Base-by-base conservation (phyloP, 768 basidiomycete species). In the Lactifluus pinguis region DNA sequence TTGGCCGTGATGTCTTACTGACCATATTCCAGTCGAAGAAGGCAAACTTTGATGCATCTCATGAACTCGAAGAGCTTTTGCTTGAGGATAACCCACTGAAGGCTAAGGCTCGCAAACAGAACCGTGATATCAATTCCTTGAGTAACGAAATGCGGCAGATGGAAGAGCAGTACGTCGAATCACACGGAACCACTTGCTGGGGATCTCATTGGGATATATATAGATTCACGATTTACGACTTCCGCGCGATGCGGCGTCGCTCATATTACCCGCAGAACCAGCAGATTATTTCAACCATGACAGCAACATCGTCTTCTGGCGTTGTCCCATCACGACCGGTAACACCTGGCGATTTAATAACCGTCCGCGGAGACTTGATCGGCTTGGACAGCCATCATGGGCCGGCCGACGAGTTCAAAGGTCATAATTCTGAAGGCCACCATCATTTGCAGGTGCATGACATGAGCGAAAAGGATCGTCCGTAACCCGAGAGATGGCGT, bases 1-100 rank as follows among this genome's bases (percentile, higher is more conserved):
- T 44, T 25, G 56, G 44, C 55, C 19, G 21, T 56, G 54, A 60
- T 60, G 34, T 63, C n/a, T 61, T 38, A 57, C 65, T 57, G 49
- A 61, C 47, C 49, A 38, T 36, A 39, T 49, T 53, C 10, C 44
- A 98, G 95, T 86, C 87, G n/a, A 98, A 98, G 77, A 97, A 97
- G 74, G 93, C 95, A 34, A 98, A 99, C 73, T 99, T 99, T 70
- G 95, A 99, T 70, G 95, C 95, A 30, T 98, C 95, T 13, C 95
- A 98, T 69, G 95, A 99, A 73, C 76, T 99, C 39, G 95, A 99
- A 70, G 95, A 99, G 74, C 79, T 99, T 21, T 73, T 99, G 11
- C 75, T 99, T 17, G 95, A 99, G 73, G 95, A 98, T 70, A 98
- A 98, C 68, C 95, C 95, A 47, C 78, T 99, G 57, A 98, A 98